Evolutionary conservation across 306 rosid species (phyloP).

Genomic region (Dalbergia oliveri): DNA sequence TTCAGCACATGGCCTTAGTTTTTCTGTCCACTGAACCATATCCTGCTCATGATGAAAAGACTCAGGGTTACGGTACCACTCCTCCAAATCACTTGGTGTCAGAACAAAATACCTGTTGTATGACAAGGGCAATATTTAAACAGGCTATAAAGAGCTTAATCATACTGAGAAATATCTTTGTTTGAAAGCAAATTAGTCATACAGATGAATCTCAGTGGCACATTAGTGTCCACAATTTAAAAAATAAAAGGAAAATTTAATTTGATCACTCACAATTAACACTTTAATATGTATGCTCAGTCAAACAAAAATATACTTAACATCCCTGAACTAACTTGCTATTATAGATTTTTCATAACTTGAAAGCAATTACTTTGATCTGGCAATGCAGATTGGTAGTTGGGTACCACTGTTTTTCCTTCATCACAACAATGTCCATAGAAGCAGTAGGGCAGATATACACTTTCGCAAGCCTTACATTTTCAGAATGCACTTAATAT

Average conservation of each 20-base stretch:
- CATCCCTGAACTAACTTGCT: constrained; percentile 1
- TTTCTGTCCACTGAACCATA: constrained; percentile 99
- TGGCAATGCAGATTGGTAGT: constrained; percentile 6
- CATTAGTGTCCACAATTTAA: constrained; percentile 13
- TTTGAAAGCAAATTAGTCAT: constrained; percentile 11
- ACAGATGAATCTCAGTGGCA: constrained; percentile 28
- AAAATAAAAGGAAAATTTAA: constrained; percentile 15
- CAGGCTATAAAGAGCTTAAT: constrained; percentile 31
- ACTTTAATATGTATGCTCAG: constrained; percentile 6
- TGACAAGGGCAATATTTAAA: constrained; percentile 42
- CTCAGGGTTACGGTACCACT: constrained; percentile 88
- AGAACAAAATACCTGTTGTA: constrained; percentile 89
- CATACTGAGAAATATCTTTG: constrained; percentile 15
- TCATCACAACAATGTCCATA: constrained; percentile 5
- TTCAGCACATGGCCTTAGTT: constrained; percentile 97
- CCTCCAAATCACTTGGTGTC: constrained; percentile 86
- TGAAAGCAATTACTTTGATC: constrained; percentile 2
- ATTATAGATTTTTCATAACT: constrained; percentile 1
- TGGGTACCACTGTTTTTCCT: neutral
- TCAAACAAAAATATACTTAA: constrained; percentile 11
- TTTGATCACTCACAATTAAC: neutral
- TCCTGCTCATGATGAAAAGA: constrained; percentile 98
- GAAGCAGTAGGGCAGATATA: constrained; percentile 14
- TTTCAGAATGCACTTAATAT: neutral
- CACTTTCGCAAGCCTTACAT: constrained; percentile 15